phyloP scores from a whole-genome alignment of 2,329 filamentous ascomycete genomes.

The Neofusicoccum kwambonambiense region DNA sequence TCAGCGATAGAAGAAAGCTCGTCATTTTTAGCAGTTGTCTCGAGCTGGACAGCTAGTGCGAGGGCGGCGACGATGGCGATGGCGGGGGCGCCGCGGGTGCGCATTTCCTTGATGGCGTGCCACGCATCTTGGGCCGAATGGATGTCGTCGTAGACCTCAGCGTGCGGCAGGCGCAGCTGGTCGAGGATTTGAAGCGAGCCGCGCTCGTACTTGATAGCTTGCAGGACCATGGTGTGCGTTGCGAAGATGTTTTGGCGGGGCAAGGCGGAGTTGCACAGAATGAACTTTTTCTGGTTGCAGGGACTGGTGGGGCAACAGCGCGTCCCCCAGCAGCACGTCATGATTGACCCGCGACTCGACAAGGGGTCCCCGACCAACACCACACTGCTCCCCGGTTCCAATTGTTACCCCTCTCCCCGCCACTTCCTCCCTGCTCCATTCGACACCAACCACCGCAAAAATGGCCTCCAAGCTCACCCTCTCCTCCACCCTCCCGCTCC shows the following conservation, averaged over 20 bases:
- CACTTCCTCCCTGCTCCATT: neutral
- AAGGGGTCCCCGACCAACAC: neutral
- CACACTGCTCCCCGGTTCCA: neutral
- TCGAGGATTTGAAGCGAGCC: conserved; percentile 76
- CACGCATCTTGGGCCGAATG: conserved; percentile 72
- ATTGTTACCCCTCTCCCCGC: neutral
- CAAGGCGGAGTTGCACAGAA: neutral
- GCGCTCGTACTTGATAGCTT: conserved; percentile 74
- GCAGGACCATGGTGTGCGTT: conserved; percentile 54
- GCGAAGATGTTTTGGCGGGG: neutral
- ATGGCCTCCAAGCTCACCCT: conserved; percentile 39
- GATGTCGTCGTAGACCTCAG: conserved; percentile 74
- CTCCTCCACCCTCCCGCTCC: conserved; percentile 50
- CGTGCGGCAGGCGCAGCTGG: conserved; percentile 78
- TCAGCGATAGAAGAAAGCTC: conserved; percentile 54
- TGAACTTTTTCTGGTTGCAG: conserved; percentile 10
- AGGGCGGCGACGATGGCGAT: conserved; percentile 97
- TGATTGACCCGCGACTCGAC: conserved; percentile 1
- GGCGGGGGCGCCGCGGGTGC: conserved; percentile 78
- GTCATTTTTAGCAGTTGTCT: conserved; percentile 44
- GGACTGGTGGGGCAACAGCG: neutral
- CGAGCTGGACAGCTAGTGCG: conserved; percentile 80
- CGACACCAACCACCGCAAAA: neutral
- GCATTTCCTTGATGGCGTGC: conserved; percentile 80
- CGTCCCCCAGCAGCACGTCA: neutral